Evolutionary conservation across 306 rosid genomes (phyloP).

Genomic region (Sindora glabra): DNA sequence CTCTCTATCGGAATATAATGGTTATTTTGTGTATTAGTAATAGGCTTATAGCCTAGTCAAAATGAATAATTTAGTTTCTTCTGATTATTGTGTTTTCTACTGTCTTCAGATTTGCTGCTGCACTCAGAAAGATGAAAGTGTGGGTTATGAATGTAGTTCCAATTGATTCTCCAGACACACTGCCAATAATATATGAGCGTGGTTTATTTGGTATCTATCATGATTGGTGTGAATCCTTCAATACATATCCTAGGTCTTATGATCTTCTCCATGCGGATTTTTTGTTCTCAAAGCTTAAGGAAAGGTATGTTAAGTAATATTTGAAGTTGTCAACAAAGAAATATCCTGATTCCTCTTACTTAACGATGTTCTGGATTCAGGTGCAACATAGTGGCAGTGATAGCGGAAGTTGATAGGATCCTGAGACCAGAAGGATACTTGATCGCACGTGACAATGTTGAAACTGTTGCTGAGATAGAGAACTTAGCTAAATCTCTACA

Average conservation of each 20-base stretch:
- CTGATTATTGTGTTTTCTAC: neutral
- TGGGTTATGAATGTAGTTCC: conserved; percentile 92
- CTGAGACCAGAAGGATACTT: conserved; percentile 76
- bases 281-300: conserved; percentile 47
- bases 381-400: conserved; percentile 56
- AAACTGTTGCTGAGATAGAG: conserved; percentile 55
- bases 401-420: conserved; percentile 80
- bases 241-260: conserved; percentile 71
- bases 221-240: conserved; percentile 85
- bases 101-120: conserved; percentile 65
- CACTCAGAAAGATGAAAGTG: conserved; percentile 46
- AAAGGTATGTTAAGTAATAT: conserved; percentile 32
- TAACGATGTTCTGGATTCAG: conserved; percentile 27
- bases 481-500: conserved; percentile 48
- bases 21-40: neutral
- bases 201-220: conserved; percentile 77
- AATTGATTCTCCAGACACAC: conserved; percentile 59
- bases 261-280: conserved; percentile 81
- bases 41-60: neutral
- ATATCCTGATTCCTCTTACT: neutral
- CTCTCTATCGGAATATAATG: neutral
- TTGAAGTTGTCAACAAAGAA: neutral
- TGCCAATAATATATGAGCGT: conserved; percentile 69
- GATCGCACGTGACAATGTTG: conserved; percentile 51
- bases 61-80: neutral